These are phyloP conservation scores for Russula sp. DNA, from an alignment of 768 basidiomycete species.

Conservation along the genomic window DNA sequence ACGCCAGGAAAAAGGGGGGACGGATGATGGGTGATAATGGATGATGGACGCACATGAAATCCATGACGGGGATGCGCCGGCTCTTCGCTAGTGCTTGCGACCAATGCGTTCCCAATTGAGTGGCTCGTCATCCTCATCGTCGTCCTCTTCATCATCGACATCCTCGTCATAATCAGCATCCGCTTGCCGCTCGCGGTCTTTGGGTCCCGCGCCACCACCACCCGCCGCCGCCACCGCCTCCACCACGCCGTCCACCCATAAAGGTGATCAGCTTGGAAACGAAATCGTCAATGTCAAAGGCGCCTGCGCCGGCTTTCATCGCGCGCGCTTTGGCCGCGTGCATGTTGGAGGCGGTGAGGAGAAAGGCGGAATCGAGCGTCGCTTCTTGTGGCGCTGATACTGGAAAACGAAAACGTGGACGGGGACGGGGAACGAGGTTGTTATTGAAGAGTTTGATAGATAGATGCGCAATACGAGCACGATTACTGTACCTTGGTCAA, in stretches of 20 bases:
- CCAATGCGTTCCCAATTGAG: conserved; percentile 88
- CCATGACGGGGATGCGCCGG: conserved; percentile 71
- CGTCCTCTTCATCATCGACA: conserved; percentile 43
- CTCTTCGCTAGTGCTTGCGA: conserved; percentile 76
- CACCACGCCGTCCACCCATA: conserved; percentile 64
- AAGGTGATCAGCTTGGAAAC: conserved; percentile 67
- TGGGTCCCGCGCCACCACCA: conserved; percentile 28
- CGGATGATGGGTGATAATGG: not conserved
- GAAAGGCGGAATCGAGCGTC: conserved; percentile 80
- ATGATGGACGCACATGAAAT: conserved; percentile 74
- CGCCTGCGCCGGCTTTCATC: conserved; percentile 82
- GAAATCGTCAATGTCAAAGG: conserved; percentile 93
- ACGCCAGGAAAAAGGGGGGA: not conserved
- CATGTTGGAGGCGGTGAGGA: conserved; percentile 73
- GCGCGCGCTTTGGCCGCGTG: conserved; percentile 86
- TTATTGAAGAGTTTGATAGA: not conserved
- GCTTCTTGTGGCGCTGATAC: conserved; percentile 60
- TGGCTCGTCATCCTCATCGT: conserved; percentile 38
- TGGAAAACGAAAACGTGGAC: not conserved
- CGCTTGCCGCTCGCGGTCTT: conserved; percentile 33
- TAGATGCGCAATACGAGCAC: not conserved
- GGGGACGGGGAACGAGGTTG: too few relatives aligned
- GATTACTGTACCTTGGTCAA: conserved; percentile 52
- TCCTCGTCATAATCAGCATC: conserved; percentile 53
- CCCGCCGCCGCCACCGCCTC: conserved; percentile 38